Percentiles rank a stretch among this genome's conserved stretches.
These are phyloP conservation scores for Trichoderma sp. DNA, from an alignment of 2,329 filamentous ascomycete species.

Conservation along the genomic window DNA sequence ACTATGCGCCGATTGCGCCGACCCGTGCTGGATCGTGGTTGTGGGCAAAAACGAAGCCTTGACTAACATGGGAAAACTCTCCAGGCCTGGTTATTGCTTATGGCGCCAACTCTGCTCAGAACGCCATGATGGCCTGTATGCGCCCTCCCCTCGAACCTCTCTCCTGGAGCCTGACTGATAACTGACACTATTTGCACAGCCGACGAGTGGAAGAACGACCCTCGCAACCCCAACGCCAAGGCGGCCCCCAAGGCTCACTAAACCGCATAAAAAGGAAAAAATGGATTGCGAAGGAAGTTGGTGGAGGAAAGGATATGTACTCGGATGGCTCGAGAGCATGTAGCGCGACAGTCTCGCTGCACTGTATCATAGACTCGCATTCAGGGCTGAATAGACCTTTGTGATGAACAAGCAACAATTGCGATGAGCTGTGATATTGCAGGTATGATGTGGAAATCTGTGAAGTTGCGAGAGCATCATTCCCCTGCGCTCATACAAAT, in stretches of 20 bases:
- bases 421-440: not conserved
- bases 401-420: conserved; percentile 21
- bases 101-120: conserved; percentile 83
- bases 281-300: conserved; percentile 22
- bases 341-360: conserved; percentile 2
- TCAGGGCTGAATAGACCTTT: conserved; percentile 35
- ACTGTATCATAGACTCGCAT: conserved; percentile 45
- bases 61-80: conserved; percentile 25
- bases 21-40: no score
- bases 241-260: conserved; percentile 45
- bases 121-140: conserved; percentile 73
- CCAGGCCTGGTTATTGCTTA: conserved; percentile 82
- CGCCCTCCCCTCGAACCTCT: conserved; percentile 10
- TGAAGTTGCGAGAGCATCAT: not conserved
- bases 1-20: conserved; percentile 1
- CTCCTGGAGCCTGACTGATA: not conserved
- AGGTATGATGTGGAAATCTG: not conserved
- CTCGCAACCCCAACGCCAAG: conserved; percentile 72
- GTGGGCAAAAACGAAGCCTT: conserved; percentile 12
- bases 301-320: conserved; percentile 29
- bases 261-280: conserved; percentile 20
- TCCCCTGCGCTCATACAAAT: not conserved
- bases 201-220: conserved; percentile 96
- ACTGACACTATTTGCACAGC: conserved; percentile 51
- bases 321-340: conserved; percentile 29